Evolutionary conservation across 805 yeast genomes (phyloP).

Genomic region (Kazachstania psychrophila): DNA sequence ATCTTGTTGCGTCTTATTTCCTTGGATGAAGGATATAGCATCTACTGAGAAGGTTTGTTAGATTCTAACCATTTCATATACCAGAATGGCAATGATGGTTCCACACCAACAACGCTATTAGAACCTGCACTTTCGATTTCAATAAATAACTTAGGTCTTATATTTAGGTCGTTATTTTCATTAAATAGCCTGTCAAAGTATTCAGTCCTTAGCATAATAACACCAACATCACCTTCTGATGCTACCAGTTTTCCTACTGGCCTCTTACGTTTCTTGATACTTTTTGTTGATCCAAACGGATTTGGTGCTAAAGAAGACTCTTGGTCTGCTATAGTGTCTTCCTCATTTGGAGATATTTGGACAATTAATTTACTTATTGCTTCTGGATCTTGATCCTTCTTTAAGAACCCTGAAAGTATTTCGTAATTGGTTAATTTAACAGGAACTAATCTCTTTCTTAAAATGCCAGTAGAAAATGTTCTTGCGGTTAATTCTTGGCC

Average conservation of each 20-base stretch:
- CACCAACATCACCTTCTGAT: conserved; percentile 50
- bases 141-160: conserved; percentile 8
- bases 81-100: conserved; percentile 25
- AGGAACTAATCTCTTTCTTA: conserved; percentile 79
- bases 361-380: no score
- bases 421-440: conserved; percentile 29
- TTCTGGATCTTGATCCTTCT: not conserved
- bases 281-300: conserved; percentile 33
- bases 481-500: conserved; percentile 95
- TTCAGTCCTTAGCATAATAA: conserved; percentile 49
- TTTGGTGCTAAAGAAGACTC: conserved; percentile 16
- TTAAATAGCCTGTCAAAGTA: conserved; percentile 27
- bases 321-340: no score
- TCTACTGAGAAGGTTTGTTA: no score
- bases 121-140: not conserved
- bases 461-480: conserved; percentile 70
- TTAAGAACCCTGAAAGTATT: conserved; percentile 1
- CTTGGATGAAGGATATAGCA: no score
- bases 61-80: conserved; percentile 8
- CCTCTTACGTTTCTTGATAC: conserved; percentile 29
- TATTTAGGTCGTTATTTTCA: conserved; percentile 10
- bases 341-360: no score
- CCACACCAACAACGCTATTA: conserved; percentile 4
- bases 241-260: conserved; percentile 57
- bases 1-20: no score